Conservation (phyloP, 208 protist genomes). For the Jaenimonas drosophilae region DNA sequence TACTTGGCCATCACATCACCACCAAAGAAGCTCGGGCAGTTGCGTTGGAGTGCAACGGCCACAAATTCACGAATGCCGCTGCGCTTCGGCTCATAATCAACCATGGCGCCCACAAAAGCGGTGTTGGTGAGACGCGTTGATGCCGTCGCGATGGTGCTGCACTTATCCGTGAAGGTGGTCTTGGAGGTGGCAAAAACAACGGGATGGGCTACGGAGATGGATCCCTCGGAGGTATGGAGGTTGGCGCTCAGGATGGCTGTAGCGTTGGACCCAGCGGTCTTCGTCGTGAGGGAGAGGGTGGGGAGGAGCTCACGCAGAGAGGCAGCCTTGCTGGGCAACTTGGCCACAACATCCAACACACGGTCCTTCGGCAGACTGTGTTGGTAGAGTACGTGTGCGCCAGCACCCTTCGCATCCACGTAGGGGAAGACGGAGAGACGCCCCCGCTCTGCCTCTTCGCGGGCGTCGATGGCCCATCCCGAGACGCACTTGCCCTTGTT, state of each 20-base stretch:
- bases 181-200: conserved; percentile 20
- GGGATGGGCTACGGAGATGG: conserved; percentile 19
- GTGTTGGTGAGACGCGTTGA: conserved; percentile 23
- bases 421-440: conserved; percentile 36
- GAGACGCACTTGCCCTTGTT: conserved; percentile 17
- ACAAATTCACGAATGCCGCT: conserved; percentile 52
- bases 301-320: conserved; percentile 12
- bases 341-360: conserved; percentile 1
- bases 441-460: conserved; percentile 9
- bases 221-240: too few relatives aligned
- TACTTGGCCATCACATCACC: conserved; percentile 56
- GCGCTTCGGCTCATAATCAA: conserved; percentile 50
- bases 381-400: conserved; percentile 24
- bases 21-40: conserved; percentile 23
- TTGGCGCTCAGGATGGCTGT: too few relatives aligned
- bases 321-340: not conserved
- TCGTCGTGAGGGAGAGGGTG: too few relatives aligned
- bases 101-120: conserved; percentile 18
- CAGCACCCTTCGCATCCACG: conserved; percentile 15
- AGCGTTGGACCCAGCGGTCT: too few relatives aligned
- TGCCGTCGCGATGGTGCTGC: conserved; percentile 16
- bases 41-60: conserved; percentile 13
- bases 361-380: conserved; percentile 6
- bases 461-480: conserved; percentile 35
- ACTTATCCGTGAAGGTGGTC: conserved; percentile 17